These are phyloP conservation scores for Pichia deserticola DNA, from an alignment of 805 yeast genomes.

Conservation along the genomic window DNA sequence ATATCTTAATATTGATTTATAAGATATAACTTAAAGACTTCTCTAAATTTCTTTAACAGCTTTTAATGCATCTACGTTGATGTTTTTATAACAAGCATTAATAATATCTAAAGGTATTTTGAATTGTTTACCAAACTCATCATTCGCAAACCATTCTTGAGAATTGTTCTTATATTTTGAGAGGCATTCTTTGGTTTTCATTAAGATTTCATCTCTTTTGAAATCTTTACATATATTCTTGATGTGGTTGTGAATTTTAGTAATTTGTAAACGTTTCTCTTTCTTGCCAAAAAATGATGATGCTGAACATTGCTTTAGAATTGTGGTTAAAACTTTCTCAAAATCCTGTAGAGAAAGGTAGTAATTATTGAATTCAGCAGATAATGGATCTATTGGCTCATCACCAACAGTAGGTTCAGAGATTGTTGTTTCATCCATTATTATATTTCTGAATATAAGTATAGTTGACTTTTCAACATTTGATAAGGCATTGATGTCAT, in stretches of 20 bases:
- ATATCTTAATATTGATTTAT: neutral
- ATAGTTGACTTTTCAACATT: constrained; percentile 32
- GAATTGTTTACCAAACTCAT: constrained; percentile 15
- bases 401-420: constrained; percentile 7
- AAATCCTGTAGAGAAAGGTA: constrained; percentile 19
- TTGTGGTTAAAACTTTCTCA: constrained; percentile 14
- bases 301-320: constrained; percentile 1
- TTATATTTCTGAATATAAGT: constrained; percentile 11
- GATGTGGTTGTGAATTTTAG: neutral
- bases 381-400: constrained; percentile 12
- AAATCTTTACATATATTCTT: neutral
- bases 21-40: too few species aligned
- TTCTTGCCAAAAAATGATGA: constrained; percentile 3
- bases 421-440: constrained; percentile 3
- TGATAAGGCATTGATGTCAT: constrained; percentile 20
- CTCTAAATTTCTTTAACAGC: constrained; percentile 1
- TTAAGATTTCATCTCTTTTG: neutral
- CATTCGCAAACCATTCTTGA: constrained; percentile 16
- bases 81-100: constrained; percentile 2
- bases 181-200: neutral
- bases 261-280: neutral
- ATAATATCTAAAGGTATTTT: constrained; percentile 1
- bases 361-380: constrained; percentile 18
- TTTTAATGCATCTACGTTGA: constrained; percentile 4
- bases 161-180: neutral